A percentile compares a stretch with the other conserved stretches of the same genome.
These are phyloP conservation scores for Dalbergia oliveri DNA, from an alignment of 306 rosid genomes.

Conservation along the genomic window DNA sequence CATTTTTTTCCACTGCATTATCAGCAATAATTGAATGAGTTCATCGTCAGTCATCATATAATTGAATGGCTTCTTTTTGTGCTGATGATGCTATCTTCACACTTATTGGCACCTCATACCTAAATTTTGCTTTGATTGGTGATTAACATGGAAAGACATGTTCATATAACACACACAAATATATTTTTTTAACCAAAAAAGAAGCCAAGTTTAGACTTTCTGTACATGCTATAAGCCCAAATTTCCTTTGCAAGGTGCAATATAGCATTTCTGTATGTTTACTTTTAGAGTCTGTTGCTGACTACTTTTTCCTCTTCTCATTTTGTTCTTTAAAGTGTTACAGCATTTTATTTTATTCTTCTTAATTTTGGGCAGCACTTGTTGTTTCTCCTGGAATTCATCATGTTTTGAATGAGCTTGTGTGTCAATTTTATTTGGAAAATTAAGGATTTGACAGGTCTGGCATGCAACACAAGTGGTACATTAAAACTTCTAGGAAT, in stretches of 20 bases:
- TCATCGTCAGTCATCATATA: no score
- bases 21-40: no score
- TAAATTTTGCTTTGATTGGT: no score
- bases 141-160: no score
- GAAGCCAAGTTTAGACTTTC: no score
- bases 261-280: slow-evolving; percentile 54
- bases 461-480: neutral
- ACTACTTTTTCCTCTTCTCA: slow-evolving; percentile 32
- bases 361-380: slow-evolving; percentile 11
- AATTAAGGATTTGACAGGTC: slow-evolving; percentile 33
- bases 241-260: slow-evolving; percentile 61
- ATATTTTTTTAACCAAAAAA: no score
- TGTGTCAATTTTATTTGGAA: slow-evolving; percentile 22
- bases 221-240: no score
- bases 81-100: no score
- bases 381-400: slow-evolving; percentile 21
- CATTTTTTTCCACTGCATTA: no score
- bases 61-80: no score
- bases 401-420: slow-evolving; percentile 21
- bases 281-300: slow-evolving; percentile 60
- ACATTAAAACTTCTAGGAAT: slow-evolving; percentile 7
- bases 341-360: neutral
- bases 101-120: no score
- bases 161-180: no score
- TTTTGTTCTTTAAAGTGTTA: slow-evolving; percentile 9